A percentile compares a stretch with the other conserved stretches of the same genome.
Evolutionary conservation across 163 green algal genomes (phyloP).

Genomic region (Picocystis sp.): DNA sequence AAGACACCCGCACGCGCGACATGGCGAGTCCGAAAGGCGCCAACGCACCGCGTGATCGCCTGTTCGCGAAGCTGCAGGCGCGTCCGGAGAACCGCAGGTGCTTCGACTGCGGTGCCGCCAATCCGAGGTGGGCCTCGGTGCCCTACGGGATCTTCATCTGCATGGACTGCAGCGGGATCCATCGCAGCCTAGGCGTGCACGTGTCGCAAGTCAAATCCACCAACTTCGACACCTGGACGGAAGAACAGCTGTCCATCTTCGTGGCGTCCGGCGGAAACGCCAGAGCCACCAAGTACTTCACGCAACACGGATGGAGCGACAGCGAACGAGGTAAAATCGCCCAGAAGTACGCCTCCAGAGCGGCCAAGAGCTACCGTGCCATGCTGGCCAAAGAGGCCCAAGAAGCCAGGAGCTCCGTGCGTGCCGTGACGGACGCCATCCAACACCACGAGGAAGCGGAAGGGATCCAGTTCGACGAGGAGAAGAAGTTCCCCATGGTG

Average conservation of each 20-base stretch:
- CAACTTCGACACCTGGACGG: conserved; percentile 87
- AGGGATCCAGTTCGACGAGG: conserved; percentile 3
- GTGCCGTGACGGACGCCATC: conserved; percentile 1
- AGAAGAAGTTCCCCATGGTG: conserved; percentile 4
- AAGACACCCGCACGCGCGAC: too few relatives aligned
- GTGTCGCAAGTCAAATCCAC: conserved; percentile 94
- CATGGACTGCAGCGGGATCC: conserved; percentile 80
- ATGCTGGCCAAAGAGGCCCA: conserved; percentile 75
- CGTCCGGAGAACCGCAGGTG: conserved; percentile 40
- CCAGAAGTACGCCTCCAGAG: conserved; percentile 75
- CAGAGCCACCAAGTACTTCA: conserved; percentile 81
- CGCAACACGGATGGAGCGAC: conserved; percentile 80
- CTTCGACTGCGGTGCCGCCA: conserved; percentile 87
- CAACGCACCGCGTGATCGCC: conserved; percentile 7
- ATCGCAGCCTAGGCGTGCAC: conserved; percentile 85
- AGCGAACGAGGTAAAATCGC: conserved; percentile 1
- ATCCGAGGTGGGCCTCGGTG: conserved; percentile 89
- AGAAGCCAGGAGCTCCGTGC: conserved; percentile 19
- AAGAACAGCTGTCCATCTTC: conserved; percentile 75
- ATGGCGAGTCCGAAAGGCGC: background rate
- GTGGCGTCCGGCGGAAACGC: conserved; percentile 80
- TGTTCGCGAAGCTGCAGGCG: conserved; percentile 5
- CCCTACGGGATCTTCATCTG: conserved; percentile 96
- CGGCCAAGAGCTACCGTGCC: conserved; percentile 72
- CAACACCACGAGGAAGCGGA: conserved; percentile 7